A percentile compares a stretch with the other conserved stretches of the same genome.
Conservation (phyloP, 23 red algal species). For the Gracilaria caudata region DNA sequence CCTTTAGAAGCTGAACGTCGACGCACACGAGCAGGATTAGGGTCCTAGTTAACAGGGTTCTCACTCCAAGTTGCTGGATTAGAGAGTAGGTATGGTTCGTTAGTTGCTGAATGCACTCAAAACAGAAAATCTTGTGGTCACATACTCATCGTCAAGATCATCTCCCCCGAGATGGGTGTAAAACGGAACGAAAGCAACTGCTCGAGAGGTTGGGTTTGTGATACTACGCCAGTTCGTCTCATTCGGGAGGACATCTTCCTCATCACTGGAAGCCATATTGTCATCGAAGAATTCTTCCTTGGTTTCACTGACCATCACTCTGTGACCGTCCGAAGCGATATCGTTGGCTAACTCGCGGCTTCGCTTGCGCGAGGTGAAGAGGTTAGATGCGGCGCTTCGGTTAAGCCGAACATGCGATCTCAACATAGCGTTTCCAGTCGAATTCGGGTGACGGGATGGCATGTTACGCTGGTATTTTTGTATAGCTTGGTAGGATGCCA, state of each 20-base stretch:
- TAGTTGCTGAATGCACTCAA: background rate
- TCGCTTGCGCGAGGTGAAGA: constrained; percentile 1
- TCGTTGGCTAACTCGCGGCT: constrained; percentile 8
- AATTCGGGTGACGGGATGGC: background rate
- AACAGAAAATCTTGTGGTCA: background rate
- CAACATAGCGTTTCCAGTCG: background rate
- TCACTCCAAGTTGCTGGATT: constrained; percentile 14
- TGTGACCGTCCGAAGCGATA: background rate
- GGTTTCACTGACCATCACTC: background rate
- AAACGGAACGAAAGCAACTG: constrained; percentile 45
- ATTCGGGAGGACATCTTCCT: background rate
- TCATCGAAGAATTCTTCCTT: constrained; percentile 11
- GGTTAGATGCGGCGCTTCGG: background rate
- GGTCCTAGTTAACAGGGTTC: background rate
- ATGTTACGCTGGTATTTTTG: background rate
- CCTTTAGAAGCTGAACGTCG: constrained; percentile 33
- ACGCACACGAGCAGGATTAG: constrained; percentile 28
- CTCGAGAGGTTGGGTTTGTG: background rate
- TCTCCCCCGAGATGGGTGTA: constrained; percentile 36
- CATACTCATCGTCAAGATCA: constrained; percentile 62
- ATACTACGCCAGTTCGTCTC: background rate
- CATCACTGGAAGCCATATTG: constrained; percentile 2
- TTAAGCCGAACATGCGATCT: background rate
- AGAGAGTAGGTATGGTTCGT: background rate
- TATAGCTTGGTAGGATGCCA: background rate